A percentile compares a stretch with the other conserved stretches of the same genome.
Conservation (phyloP, 306 rosid genomes). For the Oxytropis ochrocephala region DNA sequence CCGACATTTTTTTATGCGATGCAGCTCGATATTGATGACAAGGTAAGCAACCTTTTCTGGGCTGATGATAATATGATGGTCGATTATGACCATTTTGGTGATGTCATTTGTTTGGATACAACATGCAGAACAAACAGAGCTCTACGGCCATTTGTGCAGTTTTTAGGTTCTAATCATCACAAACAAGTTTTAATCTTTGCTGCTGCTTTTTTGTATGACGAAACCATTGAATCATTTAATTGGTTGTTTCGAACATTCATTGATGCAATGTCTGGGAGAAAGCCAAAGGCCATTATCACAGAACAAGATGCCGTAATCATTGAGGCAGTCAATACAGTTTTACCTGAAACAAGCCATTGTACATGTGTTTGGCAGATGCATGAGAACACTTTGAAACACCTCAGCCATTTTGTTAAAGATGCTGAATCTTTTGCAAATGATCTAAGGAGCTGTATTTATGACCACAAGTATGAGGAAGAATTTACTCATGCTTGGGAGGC, state of each 20-base stretch:
- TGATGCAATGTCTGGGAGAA: constrained; percentile 48
- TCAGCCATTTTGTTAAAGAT: constrained; percentile 40
- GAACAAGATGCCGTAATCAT: constrained; percentile 56
- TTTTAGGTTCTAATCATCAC: constrained; percentile 57
- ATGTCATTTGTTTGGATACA: constrained; percentile 54
- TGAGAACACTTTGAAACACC: constrained; percentile 50
- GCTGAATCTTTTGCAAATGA: constrained; percentile 41
- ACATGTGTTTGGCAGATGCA: constrained; percentile 58
- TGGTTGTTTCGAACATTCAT: constrained; percentile 49
- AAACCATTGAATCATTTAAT: constrained; percentile 44
- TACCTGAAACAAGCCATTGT: constrained; percentile 39
- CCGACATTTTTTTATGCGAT: constrained; percentile 43
- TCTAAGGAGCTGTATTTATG: constrained; percentile 47
- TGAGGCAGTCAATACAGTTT: constrained; percentile 45
- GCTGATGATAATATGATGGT: constrained; percentile 56
- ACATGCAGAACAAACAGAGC: constrained; percentile 36
- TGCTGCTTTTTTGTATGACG: constrained; percentile 50
- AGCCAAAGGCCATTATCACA: constrained; percentile 51
- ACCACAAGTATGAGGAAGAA: constrained; percentile 45
- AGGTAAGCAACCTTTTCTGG: constrained; percentile 58
- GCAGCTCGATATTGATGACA: constrained; percentile 62
- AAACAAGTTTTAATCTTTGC: constrained; percentile 47
- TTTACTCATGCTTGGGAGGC: constrained; percentile 48
- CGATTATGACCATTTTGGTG: constrained; percentile 55
- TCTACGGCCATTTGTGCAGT: constrained; percentile 50